Evolutionary conservation across 495 filamentous ascomycete genomes (phyloP), one percentile per base, ranked within the genome.

Genomic region (Haplographium delicatum): DNA sequence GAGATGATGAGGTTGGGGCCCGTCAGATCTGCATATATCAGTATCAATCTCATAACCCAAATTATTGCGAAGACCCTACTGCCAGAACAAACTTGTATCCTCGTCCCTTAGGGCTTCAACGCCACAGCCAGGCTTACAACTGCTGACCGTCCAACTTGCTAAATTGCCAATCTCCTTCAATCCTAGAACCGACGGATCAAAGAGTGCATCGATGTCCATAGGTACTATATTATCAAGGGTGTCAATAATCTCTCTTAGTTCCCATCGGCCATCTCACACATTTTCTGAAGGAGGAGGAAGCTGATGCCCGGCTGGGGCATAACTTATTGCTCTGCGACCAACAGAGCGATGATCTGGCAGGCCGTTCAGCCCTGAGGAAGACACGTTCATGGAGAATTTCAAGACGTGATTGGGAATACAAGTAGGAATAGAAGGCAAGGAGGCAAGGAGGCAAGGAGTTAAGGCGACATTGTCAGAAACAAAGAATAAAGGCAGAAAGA

Each of bases 151-250:
- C 80, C 93, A 96, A 43, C 86, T 89, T 19, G 91, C 93, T 30
- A 98, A 82, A 48, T 91, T 89, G 56, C 88, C 91, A 68, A 97
- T 96, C 62, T 96, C 91, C 62, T 89, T 90, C 42, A 94, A 75
- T 24, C 78, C 79, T 13, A 60, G 23, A 20, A 50, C 47, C 24
- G 70, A 40, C n/a, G 70, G 62, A 25, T 79, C 73, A 40, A 77
- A 77, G 0, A 45, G 38, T 6, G 62, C 47, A n/a, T 68, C 62
- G 5, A 59, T 53, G 8, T 64, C 66, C 43, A 56, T 62, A 26
- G 51, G 59, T 1, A 62, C 59, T 62, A 28, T 5, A 51, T 5
- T 28, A 19, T 23, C 30, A 47, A 53, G 18, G 35, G 9, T n/a
- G n/a, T n/a, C n/a, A n/a, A n/a, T n/a, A n/a, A n/a, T n/a, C n/a